phyloP scores from a whole-genome alignment of 257 asterid genomes.

The Lithospermum erythrorhizon region DNA sequence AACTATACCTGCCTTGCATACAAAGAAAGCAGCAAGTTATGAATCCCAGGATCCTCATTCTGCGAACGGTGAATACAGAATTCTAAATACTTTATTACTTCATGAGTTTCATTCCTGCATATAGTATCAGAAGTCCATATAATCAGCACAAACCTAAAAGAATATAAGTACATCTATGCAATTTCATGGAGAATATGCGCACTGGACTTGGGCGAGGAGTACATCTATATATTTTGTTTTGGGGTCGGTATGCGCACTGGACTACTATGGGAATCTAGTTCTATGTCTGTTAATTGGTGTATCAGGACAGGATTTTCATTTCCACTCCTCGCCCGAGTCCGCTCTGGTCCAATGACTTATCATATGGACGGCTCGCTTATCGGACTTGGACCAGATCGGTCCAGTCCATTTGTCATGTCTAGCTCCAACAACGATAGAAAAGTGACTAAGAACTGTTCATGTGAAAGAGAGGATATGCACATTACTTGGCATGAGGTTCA shows the following conservation, averaged over 20 bases:
- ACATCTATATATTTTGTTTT: too few relatives aligned
- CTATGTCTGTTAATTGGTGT: too few relatives aligned
- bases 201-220: too few relatives aligned
- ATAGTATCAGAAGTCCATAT: conserved; percentile 1
- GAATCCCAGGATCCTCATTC: conserved; percentile 96
- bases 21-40: conserved; percentile 78
- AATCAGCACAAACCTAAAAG: background rate
- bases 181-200: too few relatives aligned
- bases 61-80: conserved; percentile 85
- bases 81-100: conserved; percentile 90
- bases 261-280: too few relatives aligned
- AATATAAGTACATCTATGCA: too few relatives aligned
- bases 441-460: background rate
- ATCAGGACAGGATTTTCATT: too few relatives aligned
- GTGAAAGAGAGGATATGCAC: conserved; percentile 17
- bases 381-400: too few relatives aligned
- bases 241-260: too few relatives aligned
- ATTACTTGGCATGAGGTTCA: conserved; percentile 95
- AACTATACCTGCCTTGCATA: conserved; percentile 78
- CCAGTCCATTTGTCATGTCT: background rate
- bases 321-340: too few relatives aligned
- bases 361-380: too few relatives aligned
- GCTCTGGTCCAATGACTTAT: too few relatives aligned
- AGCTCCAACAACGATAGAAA: background rate
- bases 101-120: conserved; percentile 96